Conservation (phyloP, 768 basidiomycete genomes). For the Lyophyllum decastes region DNA sequence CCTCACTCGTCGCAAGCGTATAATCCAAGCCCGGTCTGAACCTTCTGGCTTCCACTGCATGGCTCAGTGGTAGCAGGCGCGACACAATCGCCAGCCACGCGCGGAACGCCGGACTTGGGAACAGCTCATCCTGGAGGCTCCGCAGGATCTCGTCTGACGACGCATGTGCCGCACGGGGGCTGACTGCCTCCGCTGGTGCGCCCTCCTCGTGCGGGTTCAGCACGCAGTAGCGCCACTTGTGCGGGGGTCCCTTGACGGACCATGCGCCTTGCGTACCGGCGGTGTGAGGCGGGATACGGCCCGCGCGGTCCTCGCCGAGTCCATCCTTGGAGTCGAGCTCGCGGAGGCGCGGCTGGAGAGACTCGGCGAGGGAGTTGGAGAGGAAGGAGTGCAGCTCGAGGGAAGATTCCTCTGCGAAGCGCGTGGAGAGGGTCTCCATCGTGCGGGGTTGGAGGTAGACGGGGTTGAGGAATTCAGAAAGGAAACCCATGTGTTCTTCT, state of each 20-base stretch:
- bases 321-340: constrained; percentile 67
- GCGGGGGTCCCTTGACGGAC: constrained; percentile 83
- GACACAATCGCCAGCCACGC: constrained; percentile 85
- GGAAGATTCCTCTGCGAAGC: constrained; percentile 85
- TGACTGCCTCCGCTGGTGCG: constrained; percentile 44
- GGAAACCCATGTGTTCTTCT: constrained; percentile 64
- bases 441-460: constrained; percentile 85
- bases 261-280: constrained; percentile 63
- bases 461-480: constrained; percentile 84
- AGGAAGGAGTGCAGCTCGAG: constrained; percentile 91
- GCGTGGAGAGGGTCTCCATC: constrained; percentile 73
- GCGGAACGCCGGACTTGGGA: constrained; percentile 81
- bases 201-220: constrained; percentile 44
- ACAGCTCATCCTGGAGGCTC: constrained; percentile 73
- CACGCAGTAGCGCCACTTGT: constrained; percentile 90
- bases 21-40: constrained; percentile 95
- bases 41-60: constrained; percentile 78
- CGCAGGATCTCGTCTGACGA: constrained; percentile 62
- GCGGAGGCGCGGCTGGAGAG: constrained; percentile 65
- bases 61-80: constrained; percentile 67
- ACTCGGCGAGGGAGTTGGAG: constrained; percentile 60
- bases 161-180: constrained; percentile 52
- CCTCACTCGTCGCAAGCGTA: constrained; percentile 88
- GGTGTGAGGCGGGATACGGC: constrained; percentile 66
- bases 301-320: constrained; percentile 52